Base-by-base conservation (phyloP, 2,329 filamentous ascomycete genomes). In the Aureobasidium sp. region DNA sequence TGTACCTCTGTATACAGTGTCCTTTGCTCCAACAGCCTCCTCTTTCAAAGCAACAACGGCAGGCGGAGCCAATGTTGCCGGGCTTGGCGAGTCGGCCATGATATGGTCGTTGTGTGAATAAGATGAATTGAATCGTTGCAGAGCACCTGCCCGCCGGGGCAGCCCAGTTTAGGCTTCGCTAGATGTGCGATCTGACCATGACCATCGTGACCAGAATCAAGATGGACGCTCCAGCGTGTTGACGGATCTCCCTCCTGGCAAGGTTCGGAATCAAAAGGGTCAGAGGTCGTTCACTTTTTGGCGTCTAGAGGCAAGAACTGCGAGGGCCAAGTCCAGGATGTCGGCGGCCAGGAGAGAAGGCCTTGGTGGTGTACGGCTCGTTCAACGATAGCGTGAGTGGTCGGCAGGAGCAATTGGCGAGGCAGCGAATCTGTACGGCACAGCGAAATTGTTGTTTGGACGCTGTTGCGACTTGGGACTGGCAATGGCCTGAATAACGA, bases 41-140 rank as follows among this genome's bases (percentile, higher is more conserved):
- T 69, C 66, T 60, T 64, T 70, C 60, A 75, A 61, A 22, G 72
- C 70, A 22, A 64, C 64, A 51, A 75, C 70, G 10, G 67, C 71
- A 29, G 71, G 73, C 56, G 72, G 70, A 21, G 68, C 67, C 62
- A 75, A 63, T 30, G 63, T 66, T 47, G 60, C 56, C 17, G 51
- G 48, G 22, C 25, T 41, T 38, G 42, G 51, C 7, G 40, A 45
- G 12, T 41, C 38, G 27, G 47, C 30, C 53, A 55, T 55, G 30
- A 22, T 34, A 22, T 25, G 27, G 12, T n/a, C 47, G 25, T 19
- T 45, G 30, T 45, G 11, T 22, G 10, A 11, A 12, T 25, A n/a
- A 37, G 17, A 19, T 37, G 45, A 49, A 29, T 11, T 30, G 45
- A 39, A 41, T 37, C 24, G 38, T 53, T 44, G 50, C 50, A 41